Evolutionary conservation across 2,329 filamentous ascomycete genomes (phyloP).

Genomic region (Fusarium sp.): DNA sequence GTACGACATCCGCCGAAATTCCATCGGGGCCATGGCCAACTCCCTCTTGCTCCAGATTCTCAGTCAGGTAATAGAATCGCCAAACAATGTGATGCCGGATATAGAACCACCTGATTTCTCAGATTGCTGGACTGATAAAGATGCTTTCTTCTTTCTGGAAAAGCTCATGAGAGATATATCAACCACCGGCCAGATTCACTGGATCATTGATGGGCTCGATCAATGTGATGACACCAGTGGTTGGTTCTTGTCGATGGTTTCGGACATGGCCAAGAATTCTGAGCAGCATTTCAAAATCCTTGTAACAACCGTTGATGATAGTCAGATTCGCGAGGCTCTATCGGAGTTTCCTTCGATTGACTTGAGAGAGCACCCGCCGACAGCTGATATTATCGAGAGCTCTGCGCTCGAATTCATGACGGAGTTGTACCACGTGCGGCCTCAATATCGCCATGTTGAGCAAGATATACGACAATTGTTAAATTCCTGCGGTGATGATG

Average conservation of each 20-base stretch:
- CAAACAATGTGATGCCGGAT: not conserved
- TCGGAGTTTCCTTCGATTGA: not conserved
- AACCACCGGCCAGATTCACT: not conserved
- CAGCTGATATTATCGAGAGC: not conserved
- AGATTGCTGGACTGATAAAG: not conserved
- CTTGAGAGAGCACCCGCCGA: not conserved
- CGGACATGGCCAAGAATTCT: not conserved
- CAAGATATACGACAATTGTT: not conserved
- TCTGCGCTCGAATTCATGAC: not conserved
- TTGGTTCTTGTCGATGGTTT: not conserved
- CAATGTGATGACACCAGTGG: not conserved
- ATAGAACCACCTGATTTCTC: not conserved
- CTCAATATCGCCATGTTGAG: not conserved
- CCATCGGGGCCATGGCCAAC: constrained; percentile 1
- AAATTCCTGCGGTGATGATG: not conserved
- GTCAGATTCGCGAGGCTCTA: not conserved
- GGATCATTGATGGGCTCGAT: not conserved
- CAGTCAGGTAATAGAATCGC: not conserved
- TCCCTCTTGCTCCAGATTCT: not conserved
- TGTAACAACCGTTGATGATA: not conserved
- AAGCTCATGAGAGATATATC: not conserved
- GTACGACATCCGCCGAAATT: not conserved
- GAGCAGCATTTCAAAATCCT: not conserved
- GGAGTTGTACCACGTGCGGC: not conserved
- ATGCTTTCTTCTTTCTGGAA: not conserved